A percentile compares a stretch with the other conserved stretches of the same genome.
Conservation (phyloP, 495 filamentous ascomycete species). For the Staphylotrichum tortipilum region DNA sequence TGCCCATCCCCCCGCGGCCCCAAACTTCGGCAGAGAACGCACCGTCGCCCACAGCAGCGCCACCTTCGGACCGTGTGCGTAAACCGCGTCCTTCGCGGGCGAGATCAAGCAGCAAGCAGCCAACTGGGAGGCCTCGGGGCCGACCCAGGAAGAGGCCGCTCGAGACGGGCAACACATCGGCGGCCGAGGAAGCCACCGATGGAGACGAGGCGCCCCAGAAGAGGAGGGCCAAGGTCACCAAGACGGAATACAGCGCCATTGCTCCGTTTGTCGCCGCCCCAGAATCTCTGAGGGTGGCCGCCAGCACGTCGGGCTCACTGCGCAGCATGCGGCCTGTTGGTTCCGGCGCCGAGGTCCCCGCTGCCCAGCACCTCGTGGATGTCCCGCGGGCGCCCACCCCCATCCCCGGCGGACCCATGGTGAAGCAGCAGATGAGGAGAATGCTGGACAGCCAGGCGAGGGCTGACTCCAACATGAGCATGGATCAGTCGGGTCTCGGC, state of each 20-base stretch:
- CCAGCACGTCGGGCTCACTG: slow-evolving; percentile 78
- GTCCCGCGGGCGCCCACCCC: slow-evolving; percentile 76
- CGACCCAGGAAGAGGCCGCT: slow-evolving; percentile 38
- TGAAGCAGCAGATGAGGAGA: slow-evolving; percentile 21
- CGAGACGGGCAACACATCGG: slow-evolving; percentile 48
- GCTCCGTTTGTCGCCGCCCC: slow-evolving; percentile 60
- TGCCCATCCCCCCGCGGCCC: slow-evolving; percentile 4
- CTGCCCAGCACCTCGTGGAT: slow-evolving; percentile 55
- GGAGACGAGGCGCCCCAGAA: slow-evolving; percentile 52
- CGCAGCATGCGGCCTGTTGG: slow-evolving; percentile 74
- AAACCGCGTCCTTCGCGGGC: slow-evolving; percentile 24
- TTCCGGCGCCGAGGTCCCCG: slow-evolving; percentile 41
- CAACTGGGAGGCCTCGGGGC: slow-evolving; percentile 39
- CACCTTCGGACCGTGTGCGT: slow-evolving; percentile 6
- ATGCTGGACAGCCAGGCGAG: slow-evolving; percentile 11
- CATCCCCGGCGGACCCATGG: slow-evolving; percentile 41
- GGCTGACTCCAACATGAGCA: slow-evolving; percentile 13
- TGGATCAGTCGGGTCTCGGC: slow-evolving; percentile 12
- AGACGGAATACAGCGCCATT: slow-evolving; percentile 58
- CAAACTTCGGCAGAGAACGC: slow-evolving; percentile 8
- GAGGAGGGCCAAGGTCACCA: slow-evolving; percentile 66
- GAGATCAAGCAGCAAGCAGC: slow-evolving; percentile 29
- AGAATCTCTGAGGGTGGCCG: slow-evolving; percentile 77
- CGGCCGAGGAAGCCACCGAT: slow-evolving; percentile 66
- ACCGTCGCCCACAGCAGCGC: slow-evolving; percentile 11